phyloP scores from a whole-genome alignment of 306 rosid species.

The Cicer judaicum region DNA sequence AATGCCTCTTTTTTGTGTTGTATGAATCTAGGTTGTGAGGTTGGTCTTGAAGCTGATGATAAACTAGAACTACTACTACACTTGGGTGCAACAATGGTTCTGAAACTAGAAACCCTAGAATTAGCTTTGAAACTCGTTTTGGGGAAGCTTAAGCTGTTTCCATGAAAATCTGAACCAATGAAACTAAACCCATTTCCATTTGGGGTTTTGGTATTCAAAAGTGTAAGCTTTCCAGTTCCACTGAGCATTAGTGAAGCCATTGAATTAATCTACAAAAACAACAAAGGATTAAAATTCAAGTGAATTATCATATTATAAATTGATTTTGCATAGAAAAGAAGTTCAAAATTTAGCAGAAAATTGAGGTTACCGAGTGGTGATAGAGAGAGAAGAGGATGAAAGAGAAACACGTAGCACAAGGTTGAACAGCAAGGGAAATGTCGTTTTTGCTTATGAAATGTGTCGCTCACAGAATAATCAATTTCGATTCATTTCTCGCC shows the following conservation, averaged over 20 bases:
- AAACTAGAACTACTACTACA: constrained; percentile 52
- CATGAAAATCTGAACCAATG: constrained; percentile 53
- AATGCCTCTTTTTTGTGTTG: constrained; percentile 94
- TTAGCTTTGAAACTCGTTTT: constrained; percentile 46
- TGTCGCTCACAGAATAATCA: neutral
- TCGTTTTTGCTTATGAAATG: neutral
- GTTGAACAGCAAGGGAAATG: constrained; percentile 6
- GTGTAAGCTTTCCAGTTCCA: constrained; percentile 70
- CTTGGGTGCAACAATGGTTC: constrained; percentile 47
- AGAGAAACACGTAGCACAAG: constrained; percentile 11
- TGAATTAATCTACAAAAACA: constrained; percentile 42
- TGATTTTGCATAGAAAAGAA: neutral
- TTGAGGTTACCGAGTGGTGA: neutral
- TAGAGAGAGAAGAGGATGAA: constrained; percentile 1
- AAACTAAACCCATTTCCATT: constrained; percentile 59
- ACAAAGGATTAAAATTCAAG: constrained; percentile 6
- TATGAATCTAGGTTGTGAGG: constrained; percentile 89
- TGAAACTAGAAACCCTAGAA: constrained; percentile 45
- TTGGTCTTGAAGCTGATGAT: constrained; percentile 73
- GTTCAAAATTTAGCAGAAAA: neutral
- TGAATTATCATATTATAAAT: neutral
- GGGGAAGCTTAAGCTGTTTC: constrained; percentile 49
- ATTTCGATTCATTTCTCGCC: constrained; percentile 30
- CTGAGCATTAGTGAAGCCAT: constrained; percentile 76
- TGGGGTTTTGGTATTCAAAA: constrained; percentile 53